phyloP scores from a whole-genome alignment of 176 grass and related monocot species.

The Calamus simplicifolius region DNA sequence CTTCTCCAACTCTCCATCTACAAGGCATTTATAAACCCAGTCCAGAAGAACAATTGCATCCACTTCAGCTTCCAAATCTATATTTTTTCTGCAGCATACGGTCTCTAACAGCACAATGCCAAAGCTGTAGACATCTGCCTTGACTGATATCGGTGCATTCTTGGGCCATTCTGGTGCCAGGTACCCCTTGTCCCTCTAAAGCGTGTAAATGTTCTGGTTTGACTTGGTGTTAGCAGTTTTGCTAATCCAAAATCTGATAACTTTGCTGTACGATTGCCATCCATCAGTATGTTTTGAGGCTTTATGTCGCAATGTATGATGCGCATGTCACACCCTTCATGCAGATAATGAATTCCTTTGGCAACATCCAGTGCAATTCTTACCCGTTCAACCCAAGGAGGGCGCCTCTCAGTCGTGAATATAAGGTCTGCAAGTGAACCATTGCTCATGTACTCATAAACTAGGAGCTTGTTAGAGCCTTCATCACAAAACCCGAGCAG shows the following conservation, averaged over 20 bases:
- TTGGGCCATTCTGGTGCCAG: conserved; percentile 23
- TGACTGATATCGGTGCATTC: conserved; percentile 22
- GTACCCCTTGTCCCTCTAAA: too few relatives aligned
- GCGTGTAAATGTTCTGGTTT: too few relatives aligned
- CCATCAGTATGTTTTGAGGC: conserved; percentile 50
- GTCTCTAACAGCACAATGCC: conserved; percentile 50
- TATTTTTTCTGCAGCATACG: too few relatives aligned
- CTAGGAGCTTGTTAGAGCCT: conserved; percentile 25
- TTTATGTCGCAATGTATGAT: conserved; percentile 58
- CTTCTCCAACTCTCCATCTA: too few relatives aligned
- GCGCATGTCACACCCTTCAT: conserved; percentile 21
- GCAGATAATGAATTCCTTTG: conserved; percentile 37
- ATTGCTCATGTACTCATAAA: conserved; percentile 50
- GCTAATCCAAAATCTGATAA: conserved; percentile 50
- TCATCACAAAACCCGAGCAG: conserved; percentile 48
- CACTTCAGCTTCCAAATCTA: too few relatives aligned
- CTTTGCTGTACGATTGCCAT: conserved; percentile 28
- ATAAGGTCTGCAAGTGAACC: conserved; percentile 46
- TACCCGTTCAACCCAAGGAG: conserved; percentile 30
- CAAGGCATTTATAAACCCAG: too few relatives aligned
- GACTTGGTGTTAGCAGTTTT: neutral
- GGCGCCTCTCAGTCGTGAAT: conserved; percentile 13
- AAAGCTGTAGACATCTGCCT: conserved; percentile 52
- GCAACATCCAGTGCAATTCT: conserved; percentile 21
- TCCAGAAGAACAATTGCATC: too few relatives aligned